Base-by-base conservation (phyloP, 495 filamentous ascomycete genomes). In the Margaritispora aquatica region DNA sequence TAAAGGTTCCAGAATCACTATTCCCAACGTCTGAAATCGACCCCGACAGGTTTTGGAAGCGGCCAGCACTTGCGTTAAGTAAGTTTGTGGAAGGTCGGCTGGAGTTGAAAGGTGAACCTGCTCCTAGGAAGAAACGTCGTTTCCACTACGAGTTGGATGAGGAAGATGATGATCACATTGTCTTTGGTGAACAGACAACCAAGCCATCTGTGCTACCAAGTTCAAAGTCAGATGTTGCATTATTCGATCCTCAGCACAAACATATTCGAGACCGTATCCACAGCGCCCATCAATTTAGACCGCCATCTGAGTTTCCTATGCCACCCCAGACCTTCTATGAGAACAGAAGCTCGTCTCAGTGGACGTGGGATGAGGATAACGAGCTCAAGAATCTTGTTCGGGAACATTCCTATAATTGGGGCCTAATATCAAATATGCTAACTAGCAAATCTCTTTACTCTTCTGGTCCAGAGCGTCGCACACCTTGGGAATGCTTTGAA, bases 401-500 rank as follows among this genome's bases (percentile, higher is more conserved):
- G 63, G 92, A 97, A 57, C 96, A 92, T 66, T 88, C 90, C 0
- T 96, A 96, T 71, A 97, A 98, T 68, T 98, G 94, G 94, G 90
- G 91, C 11, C 76, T 98, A 7, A 95, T 97, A 49, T 88, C 90
- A 4, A 86, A 79, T 60, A 86, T 90, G 60, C 74, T 96, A 41
- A 80, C 83, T 0, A 79, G 84, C n/a, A 80, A 83, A 49, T 94
- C 89, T 2, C 63, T 81, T 27, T 95, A 87, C 67, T 83, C 86
- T 22, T 92, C 93, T 50, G 88, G 88, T 15, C 83, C 90, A 11
- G 95, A 97, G 67, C 84, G 94, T 55, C 82, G 94, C 51, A 97
- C 95, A 2, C 92, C 94, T 4, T 98, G 94, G 94, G 94, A 98
- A 73, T 98, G 94, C 67, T 98, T 97, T 66, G 94, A 98, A 69